Base-by-base conservation (phyloP, 2,329 filamentous ascomycete genomes). In the Xylaria multiplex region DNA sequence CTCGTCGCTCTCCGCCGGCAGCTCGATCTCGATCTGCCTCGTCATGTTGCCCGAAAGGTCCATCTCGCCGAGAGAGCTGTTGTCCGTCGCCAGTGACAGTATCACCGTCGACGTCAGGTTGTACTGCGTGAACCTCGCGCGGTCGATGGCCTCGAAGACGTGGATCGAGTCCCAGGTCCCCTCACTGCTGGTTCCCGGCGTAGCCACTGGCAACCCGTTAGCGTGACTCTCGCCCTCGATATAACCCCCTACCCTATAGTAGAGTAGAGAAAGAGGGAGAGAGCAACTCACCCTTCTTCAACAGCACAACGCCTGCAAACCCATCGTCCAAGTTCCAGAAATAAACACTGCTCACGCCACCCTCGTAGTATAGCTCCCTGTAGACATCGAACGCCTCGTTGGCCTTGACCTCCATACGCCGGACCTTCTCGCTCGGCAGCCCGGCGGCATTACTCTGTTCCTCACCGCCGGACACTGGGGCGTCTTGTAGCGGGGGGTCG, bases 261-360 rank as follows among this genome's bases (percentile, higher is more conserved):
- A 49, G 42, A 59, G 32, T 1, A 35, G 1, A 35, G 32, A 9
- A 35, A 19, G 35, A 8, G 48, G 62, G 32, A 43, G 9, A 49
- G 14, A 27, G 43, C 19, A 62, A 82, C 85, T 73, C 81, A 92
- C 92, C 88, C 82, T 99, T 99, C 86, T 99, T 99, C 76, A 99
- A 81, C 74, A 99, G 81, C 62, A 99, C 94, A 2, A 97, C 96
- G 0, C 96, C 96, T 0, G 96, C 96, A 78, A 99, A 99, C 8
- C 96, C 96, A 80, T 99, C 96, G 74, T 99, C 96, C 78, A 98
- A 82, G 78, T 97, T 96, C 96, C 96, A 99, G 69, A 99, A 92
- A 81, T 99, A 99, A 45, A 98, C 96, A 77, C 92, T 96, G 73
- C 93, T 96, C 67, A 97, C 93, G 32, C 96, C 95, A 3, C 96